Conservation (phyloP, 1,284 basidiomycete genomes). For the Tilletiopsis washingtonensis region DNA sequence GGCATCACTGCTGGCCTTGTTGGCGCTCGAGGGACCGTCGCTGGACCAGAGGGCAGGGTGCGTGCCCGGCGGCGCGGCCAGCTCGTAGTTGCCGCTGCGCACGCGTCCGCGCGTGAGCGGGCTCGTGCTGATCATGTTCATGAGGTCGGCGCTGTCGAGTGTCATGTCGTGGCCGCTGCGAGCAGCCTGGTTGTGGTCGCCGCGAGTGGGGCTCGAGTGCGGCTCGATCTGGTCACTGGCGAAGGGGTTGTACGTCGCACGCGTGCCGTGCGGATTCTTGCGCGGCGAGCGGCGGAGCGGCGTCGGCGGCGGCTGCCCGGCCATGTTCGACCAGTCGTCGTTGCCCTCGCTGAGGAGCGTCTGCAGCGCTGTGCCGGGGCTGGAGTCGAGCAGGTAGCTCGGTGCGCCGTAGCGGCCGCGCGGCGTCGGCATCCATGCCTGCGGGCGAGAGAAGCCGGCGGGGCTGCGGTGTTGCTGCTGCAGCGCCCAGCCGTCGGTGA, state of each 20-base stretch:
- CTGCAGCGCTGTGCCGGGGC: constrained; percentile 38
- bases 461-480: constrained; percentile 5
- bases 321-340: constrained; percentile 1
- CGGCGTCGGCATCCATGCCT: neutral
- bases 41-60: too few species aligned
- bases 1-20: too few species aligned
- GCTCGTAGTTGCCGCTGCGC: constrained; percentile 11
- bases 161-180: too few species aligned
- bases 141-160: neutral
- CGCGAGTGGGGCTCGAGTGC: neutral
- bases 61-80: too few species aligned
- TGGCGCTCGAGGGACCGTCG: too few species aligned
- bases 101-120: constrained; percentile 29
- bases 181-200: too few species aligned
- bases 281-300: constrained; percentile 36
- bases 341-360: constrained; percentile 33
- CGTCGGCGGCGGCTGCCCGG: constrained; percentile 10
- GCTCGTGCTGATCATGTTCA: constrained; percentile 15
- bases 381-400: constrained; percentile 35
- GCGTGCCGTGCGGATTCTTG: constrained; percentile 39
- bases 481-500: neutral
- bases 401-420: constrained; percentile 27
- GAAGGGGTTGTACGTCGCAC: constrained; percentile 34
- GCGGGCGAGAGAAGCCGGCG: too few species aligned
- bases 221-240: constrained; percentile 7